Conservation (phyloP, 2,329 filamentous ascomycete species). For the Fusarium phyllophilum region DNA sequence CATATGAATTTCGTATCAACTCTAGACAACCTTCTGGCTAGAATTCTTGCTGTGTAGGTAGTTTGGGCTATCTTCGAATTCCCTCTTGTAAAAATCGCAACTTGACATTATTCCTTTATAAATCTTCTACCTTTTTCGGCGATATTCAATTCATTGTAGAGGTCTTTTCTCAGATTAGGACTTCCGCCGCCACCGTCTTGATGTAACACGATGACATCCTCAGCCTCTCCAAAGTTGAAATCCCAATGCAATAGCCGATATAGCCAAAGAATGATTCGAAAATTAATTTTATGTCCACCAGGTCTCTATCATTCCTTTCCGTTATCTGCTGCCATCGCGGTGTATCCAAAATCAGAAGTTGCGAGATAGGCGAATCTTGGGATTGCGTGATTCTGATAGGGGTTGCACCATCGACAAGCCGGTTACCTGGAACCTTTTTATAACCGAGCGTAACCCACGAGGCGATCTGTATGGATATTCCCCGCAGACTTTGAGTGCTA, state of each 20-base stretch:
- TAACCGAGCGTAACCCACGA: neutral
- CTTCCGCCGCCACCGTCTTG: fast-evolving
- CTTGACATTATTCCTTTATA: fast-evolving
- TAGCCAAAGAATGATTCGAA: neutral
- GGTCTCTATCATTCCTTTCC: fast-evolving
- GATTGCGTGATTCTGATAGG: constrained; percentile 40
- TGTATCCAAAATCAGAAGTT: neutral
- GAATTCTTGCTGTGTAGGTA: neutral
- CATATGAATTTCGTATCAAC: neutral
- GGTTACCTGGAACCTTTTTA: constrained; percentile 2
- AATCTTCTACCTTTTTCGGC: fast-evolving
- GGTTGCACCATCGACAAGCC: constrained; percentile 39
- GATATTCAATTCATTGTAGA: fast-evolving
- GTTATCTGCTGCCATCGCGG: neutral
- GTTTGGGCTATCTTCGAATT: neutral
- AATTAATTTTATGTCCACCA: fast-evolving
- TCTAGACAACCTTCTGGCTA: fast-evolving
- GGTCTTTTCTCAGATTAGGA: fast-evolving
- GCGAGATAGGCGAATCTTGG: neutral
- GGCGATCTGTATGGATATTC: neutral
- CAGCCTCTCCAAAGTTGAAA: no score
- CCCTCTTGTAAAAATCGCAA: fast-evolving
- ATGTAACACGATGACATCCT: fast-evolving
- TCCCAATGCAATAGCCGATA: fast-evolving
- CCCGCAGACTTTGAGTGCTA: neutral